Percentiles rank a stretch among this genome's conserved stretches.
These are phyloP conservation scores for Crithidia bombi DNA, from an alignment of 208 protist genomes.

Conservation along the genomic window DNA sequence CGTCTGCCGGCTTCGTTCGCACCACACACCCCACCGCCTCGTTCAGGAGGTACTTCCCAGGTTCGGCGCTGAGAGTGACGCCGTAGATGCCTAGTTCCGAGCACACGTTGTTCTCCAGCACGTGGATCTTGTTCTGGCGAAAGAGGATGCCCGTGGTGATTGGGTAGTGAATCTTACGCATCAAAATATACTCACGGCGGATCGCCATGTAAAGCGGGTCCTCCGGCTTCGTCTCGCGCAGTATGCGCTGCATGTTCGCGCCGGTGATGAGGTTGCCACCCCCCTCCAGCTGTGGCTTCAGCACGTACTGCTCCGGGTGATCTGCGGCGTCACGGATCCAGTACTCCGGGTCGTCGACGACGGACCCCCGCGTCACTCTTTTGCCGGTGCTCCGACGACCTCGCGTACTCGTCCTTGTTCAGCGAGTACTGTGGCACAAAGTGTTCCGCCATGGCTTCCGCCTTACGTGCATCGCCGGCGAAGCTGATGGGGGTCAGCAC, in stretches of 20 bases:
- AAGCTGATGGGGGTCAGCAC: constrained; percentile 75
- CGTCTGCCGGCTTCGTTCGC: constrained; percentile 89
- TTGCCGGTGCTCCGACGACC: constrained; percentile 18
- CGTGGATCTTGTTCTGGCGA: constrained; percentile 49
- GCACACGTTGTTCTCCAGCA: constrained; percentile 68
- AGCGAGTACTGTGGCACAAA: constrained; percentile 93
- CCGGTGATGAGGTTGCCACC: constrained; percentile 93
- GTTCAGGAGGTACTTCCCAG: constrained; percentile 41
- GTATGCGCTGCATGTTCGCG: constrained; percentile 62
- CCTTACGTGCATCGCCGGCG: constrained; percentile 50
- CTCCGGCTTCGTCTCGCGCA: constrained; percentile 32
- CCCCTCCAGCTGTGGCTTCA: constrained; percentile 97
- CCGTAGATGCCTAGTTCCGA: constrained; percentile 92
- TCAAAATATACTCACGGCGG: constrained; percentile 90
- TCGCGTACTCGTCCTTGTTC: constrained; percentile 63
- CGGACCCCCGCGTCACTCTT: constrained; percentile 12
- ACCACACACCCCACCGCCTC: constrained; percentile 87
- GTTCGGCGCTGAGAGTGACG: constrained; percentile 59
- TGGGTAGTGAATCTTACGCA: constrained; percentile 85
- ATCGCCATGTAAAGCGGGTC: constrained; percentile 53
- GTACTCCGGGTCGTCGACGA: constrained; percentile 45
- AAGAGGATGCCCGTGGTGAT: constrained; percentile 62
- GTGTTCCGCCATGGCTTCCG: constrained; percentile 46
- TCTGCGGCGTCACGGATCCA: constrained; percentile 71
- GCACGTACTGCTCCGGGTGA: constrained; percentile 85